A percentile compares a stretch with the other conserved stretches of the same genome.
Conservation (phyloP, 495 filamentous ascomycete species). For the Podospora pseudocomata region DNA sequence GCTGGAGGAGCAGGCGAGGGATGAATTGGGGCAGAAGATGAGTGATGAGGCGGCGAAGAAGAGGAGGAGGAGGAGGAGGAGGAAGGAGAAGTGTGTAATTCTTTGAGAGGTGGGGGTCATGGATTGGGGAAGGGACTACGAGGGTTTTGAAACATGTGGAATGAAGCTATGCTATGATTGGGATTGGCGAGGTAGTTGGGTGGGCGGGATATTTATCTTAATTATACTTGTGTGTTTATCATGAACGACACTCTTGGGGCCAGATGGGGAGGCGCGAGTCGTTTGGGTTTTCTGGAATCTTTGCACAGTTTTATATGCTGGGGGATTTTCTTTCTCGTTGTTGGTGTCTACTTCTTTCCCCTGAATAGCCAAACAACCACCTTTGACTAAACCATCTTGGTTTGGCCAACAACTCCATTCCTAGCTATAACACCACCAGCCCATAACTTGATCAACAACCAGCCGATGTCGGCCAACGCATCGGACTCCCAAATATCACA, state of each 20-base stretch:
- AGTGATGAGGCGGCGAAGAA: slow-evolving; percentile 25
- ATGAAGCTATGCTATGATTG: too few relatives aligned
- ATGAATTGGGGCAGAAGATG: slow-evolving; percentile 37
- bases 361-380: neutral
- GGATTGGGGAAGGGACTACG: too few relatives aligned
- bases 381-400: neutral
- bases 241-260: too few relatives aligned
- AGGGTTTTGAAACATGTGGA: too few relatives aligned
- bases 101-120: slow-evolving; percentile 18
- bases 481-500: too few relatives aligned
- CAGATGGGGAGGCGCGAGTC: too few relatives aligned
- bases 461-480: neutral
- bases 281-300: too few relatives aligned
- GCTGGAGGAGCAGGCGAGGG: slow-evolving; percentile 38
- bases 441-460: neutral
- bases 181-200: too few relatives aligned
- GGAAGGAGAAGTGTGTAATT: slow-evolving; percentile 29
- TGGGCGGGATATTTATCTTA: too few relatives aligned
- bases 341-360: neutral
- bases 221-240: too few relatives aligned
- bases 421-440: too few relatives aligned
- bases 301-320: too few relatives aligned
- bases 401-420: neutral
- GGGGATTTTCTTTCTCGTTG: neutral
- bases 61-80: slow-evolving; percentile 20